phyloP scores from a whole-genome alignment of 148 eudicot species.

The Heliosperma pusillum region DNA sequence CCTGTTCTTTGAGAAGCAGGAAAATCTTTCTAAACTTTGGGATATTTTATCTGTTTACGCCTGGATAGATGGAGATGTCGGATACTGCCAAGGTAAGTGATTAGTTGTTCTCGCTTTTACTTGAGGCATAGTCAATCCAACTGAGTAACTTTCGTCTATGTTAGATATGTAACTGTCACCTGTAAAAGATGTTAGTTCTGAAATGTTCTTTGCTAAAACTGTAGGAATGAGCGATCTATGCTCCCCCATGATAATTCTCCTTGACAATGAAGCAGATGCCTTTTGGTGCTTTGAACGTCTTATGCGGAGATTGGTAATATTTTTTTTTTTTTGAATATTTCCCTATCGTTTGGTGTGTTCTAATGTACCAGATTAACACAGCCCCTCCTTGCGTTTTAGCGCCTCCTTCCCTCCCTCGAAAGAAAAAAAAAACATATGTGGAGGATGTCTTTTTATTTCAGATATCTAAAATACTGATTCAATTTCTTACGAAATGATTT shows the following conservation, averaged over 20 bases:
- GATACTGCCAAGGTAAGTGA: conserved; percentile 92
- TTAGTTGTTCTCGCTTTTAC: conserved; percentile 11
- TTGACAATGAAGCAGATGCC: conserved; percentile 93
- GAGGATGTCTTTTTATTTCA: background rate
- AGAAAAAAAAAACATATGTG: no score
- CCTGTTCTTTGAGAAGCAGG: conserved; percentile 81
- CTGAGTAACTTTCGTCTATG: background rate
- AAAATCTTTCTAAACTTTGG: conserved; percentile 88
- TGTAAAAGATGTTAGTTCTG: conserved; percentile 13
- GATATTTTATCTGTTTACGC: conserved; percentile 85
- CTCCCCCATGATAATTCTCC: conserved; percentile 91
- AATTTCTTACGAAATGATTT: conserved; percentile 30
- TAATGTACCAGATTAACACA: no score
- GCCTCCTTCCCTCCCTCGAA: no score
- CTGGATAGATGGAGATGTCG: conserved; percentile 88
- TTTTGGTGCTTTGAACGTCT: conserved; percentile 98
- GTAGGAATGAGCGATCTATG: conserved; percentile 99
- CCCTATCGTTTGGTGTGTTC: no score
- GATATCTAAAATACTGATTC: conserved; percentile 7
- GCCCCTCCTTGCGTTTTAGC: no score
- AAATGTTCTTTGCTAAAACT: conserved; percentile 9
- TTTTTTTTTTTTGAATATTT: background rate
- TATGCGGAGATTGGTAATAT: conserved; percentile 92
- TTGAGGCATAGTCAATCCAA: background rate
- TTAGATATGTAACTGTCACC: conserved; percentile 9